Conservation (phyloP, 140 eudicot genomes). For the Stevia rebaudiana region DNA sequence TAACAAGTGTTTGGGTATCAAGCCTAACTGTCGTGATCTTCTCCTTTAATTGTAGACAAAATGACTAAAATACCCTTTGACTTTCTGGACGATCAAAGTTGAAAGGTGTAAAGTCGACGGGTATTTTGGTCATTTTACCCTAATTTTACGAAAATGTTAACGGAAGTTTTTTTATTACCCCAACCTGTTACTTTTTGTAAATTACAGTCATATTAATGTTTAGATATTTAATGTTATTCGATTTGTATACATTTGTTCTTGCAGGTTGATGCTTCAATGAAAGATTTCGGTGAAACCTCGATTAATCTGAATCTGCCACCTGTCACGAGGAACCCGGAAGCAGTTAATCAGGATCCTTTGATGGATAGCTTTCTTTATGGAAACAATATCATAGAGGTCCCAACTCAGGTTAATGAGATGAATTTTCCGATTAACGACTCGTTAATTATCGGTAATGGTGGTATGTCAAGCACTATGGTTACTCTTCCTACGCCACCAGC, state of each 20-base stretch:
- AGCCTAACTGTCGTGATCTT: too few relatives aligned
- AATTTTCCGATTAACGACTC: constrained; percentile 56
- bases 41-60: too few relatives aligned
- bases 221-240: not conserved
- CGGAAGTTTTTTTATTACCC: too few relatives aligned
- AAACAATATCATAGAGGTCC: constrained; percentile 19
- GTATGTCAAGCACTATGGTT: not conserved
- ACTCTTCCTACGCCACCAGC: constrained; percentile 17
- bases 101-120: too few relatives aligned
- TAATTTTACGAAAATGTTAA: too few relatives aligned
- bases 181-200: too few relatives aligned
- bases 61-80: too few relatives aligned
- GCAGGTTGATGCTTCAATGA: constrained; percentile 70
- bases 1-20: too few relatives aligned
- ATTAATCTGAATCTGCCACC: constrained; percentile 63
- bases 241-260: constrained; percentile 3
- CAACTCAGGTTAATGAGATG: constrained; percentile 37
- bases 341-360: constrained; percentile 14
- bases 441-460: constrained; percentile 33
- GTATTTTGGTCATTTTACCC: too few relatives aligned
- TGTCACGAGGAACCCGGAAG: constrained; percentile 22
- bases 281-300: constrained; percentile 29
- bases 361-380: constrained; percentile 18
- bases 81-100: too few relatives aligned
- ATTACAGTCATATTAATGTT: too few relatives aligned